Evolutionary conservation across 1,284 basidiomycete genomes (phyloP).

Genomic region (Boletellus dicymbophilus): DNA sequence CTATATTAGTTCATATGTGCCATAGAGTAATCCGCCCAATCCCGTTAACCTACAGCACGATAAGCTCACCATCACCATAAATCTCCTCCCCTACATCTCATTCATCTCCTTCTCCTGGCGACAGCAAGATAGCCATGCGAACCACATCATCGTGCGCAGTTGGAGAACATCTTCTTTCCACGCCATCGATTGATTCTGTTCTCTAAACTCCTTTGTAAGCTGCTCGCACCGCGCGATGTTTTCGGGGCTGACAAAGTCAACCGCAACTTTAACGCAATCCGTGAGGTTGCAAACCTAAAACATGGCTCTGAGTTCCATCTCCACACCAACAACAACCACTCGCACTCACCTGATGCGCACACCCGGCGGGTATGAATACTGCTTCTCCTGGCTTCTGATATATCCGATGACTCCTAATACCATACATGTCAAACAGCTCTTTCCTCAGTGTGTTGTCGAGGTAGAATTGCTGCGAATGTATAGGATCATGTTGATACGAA

Average conservation of each 20-base stretch:
- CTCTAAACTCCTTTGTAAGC: conserved; percentile 86
- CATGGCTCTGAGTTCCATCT: background rate
- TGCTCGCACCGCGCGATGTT: conserved; percentile 85
- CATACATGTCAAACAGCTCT: conserved; percentile 67
- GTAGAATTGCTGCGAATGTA: conserved; percentile 90
- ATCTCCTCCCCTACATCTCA: conserved; percentile 21
- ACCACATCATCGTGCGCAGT: conserved; percentile 92
- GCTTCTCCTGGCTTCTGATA: conserved; percentile 94
- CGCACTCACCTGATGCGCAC: conserved; percentile 83
- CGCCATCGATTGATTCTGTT: conserved; percentile 80
- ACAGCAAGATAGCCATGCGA: conserved; percentile 76
- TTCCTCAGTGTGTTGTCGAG: conserved; percentile 71
- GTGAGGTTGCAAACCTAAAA: conserved; percentile 82
- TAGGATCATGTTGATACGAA: conserved; percentile 72
- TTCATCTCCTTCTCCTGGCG: conserved; percentile 49
- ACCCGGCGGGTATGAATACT: conserved; percentile 95
- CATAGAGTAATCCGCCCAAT: conserved; percentile 27
- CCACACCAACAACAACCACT: background rate
- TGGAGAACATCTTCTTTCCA: conserved; percentile 97
- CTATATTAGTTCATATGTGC: conserved; percentile 23
- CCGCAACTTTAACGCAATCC: conserved; percentile 95
- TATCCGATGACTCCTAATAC: conserved; percentile 79
- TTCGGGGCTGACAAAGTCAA: conserved; percentile 94
- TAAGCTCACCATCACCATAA: background rate
- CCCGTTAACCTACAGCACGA: conserved; percentile 8